Base-by-base conservation (phyloP, 2,329 filamentous ascomycete genomes). In the Fusarium nematophilum region DNA sequence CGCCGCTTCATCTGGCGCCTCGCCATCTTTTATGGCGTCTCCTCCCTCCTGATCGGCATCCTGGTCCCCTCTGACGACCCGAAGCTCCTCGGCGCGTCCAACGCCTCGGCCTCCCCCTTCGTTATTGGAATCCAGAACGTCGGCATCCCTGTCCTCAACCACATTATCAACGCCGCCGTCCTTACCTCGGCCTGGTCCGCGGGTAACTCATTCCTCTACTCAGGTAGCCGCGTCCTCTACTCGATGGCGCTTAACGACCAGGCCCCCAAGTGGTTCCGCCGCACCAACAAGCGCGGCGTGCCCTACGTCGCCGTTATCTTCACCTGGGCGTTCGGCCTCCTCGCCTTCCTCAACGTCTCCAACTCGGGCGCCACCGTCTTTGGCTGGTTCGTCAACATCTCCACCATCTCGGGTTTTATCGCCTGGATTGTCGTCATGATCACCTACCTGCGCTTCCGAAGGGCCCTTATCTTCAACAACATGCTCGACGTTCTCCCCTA, bases 261-360 rank as follows among this genome's bases (percentile, higher is more conserved):
- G 50, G 90, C 90, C 0, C 90, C 89, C 1, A 72, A 69, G 13
- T 73, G 85, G 51, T 88, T 91, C 75, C 78, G 81, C 34, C 77
- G 71, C 5, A 90, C 87, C 29, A 87, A 83, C 42, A 83, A 82
- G 48, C 77, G 79, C 21, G 88, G 89, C 27, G 84, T 90, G 0
- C 88, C 88, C 0, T 86, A 75, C 63, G 78, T 75, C 13, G 81
- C 78, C 7, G 81, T 86, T 0, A 71, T 85, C 5, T 75, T 74
- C 51, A 86, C 84, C 13, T 81, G 79, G 76, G 71, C 81, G 1
- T 81, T 91, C 65, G 86, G 87, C 29, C 79, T 89, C 9, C 81
- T 93, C 3, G 86, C 86, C 1, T 93, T 88, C 76, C 85, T 93
- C 72, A 91, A 90, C 68, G 81, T 89, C 10, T 87, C 84, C 38